Conservation (phyloP, 805 yeast species). For the Kluyveromyces lactis region DNA sequence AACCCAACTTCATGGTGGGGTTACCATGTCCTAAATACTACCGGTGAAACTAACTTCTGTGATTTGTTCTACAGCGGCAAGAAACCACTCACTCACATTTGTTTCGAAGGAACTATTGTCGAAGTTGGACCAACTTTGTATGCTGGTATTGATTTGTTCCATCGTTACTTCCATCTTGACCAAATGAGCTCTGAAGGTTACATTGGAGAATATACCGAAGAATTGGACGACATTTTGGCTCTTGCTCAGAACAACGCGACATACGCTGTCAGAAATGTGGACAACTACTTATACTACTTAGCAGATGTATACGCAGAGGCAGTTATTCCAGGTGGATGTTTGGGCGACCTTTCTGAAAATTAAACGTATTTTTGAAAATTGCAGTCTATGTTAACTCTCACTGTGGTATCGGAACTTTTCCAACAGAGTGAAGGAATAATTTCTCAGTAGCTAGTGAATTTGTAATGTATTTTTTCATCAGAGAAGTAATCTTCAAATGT, state of each 20-base stretch:
- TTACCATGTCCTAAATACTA: slow-evolving; percentile 30
- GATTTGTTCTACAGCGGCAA: slow-evolving; percentile 31
- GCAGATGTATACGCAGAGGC: slow-evolving; percentile 23
- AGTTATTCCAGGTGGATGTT: slow-evolving; percentile 1
- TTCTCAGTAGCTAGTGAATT: too few species aligned
- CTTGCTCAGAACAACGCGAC: slow-evolving; percentile 27
- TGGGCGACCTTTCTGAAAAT: neutral
- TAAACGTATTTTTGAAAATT: too few species aligned
- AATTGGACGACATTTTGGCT: slow-evolving; percentile 28
- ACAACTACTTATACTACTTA: slow-evolving; percentile 25
- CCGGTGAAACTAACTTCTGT: slow-evolving; percentile 35
- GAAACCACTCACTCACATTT: slow-evolving; percentile 26
- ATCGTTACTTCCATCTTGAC: slow-evolving; percentile 33
- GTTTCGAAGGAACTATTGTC: slow-evolving; percentile 30
- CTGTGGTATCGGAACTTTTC: too few species aligned
- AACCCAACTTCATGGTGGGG: slow-evolving; percentile 28
- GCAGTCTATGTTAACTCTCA: too few species aligned
- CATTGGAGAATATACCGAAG: slow-evolving; percentile 33
- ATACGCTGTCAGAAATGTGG: slow-evolving; percentile 31
- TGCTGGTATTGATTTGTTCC: slow-evolving; percentile 32
- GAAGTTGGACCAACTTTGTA: slow-evolving; percentile 24
- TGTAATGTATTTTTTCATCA: too few species aligned
- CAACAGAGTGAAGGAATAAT: too few species aligned
- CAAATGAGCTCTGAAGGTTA: slow-evolving; percentile 23
- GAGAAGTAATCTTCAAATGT: too few species aligned